Conservation (phyloP, 2,329 filamentous ascomycete genomes). For the Aureobasidium sp. region DNA sequence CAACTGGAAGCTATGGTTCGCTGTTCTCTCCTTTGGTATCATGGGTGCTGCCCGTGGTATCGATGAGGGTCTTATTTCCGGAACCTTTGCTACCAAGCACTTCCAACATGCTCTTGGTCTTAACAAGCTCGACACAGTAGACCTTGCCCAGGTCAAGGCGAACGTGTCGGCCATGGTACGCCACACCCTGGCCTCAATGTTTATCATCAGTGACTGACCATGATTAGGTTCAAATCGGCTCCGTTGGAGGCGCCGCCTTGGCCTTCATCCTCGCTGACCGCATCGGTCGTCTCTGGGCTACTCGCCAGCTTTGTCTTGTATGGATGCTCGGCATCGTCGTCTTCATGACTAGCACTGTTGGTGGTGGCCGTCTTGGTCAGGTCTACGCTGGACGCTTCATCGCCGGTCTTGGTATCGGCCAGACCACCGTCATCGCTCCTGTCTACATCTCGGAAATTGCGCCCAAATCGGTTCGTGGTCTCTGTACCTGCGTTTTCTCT, state of each 20-base stretch:
- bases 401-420: constrained; percentile 30
- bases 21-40: constrained; percentile 47
- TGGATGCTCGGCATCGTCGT: constrained; percentile 34
- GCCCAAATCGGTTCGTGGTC: constrained; percentile 52
- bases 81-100: constrained; percentile 46
- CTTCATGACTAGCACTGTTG: constrained; percentile 24
- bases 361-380: constrained; percentile 29
- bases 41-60: constrained; percentile 66
- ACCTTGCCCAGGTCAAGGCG: constrained; percentile 55
- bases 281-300: constrained; percentile 35
- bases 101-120: constrained; percentile 53
- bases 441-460: constrained; percentile 53
- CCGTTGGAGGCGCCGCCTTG: constrained; percentile 59
- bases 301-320: constrained; percentile 32
- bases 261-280: constrained; percentile 42
- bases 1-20: constrained; percentile 70
- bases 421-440: constrained; percentile 30
- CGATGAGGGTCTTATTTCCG: constrained; percentile 62
- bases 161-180: constrained; percentile 72
- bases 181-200: too few relatives aligned
- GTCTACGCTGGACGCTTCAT: constrained; percentile 34
- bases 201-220: too few relatives aligned
- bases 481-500: constrained; percentile 61
- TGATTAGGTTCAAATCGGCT: constrained; percentile 48
- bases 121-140: constrained; percentile 40